Base-by-base conservation (phyloP, 2,329 filamentous ascomycete genomes). In the Neofusicoccum laricinum region DNA sequence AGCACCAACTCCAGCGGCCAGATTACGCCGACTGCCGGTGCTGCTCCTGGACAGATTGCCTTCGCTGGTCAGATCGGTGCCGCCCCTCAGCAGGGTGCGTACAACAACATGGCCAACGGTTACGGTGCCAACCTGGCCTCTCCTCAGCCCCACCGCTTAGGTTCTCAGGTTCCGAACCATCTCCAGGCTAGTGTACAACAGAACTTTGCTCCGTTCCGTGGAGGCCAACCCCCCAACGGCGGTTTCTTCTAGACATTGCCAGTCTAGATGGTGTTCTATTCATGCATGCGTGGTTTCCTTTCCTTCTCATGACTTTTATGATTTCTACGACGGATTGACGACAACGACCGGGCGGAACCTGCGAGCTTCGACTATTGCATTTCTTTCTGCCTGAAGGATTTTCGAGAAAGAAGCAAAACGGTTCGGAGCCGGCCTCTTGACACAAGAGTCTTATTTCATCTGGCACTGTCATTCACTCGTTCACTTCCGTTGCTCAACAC, bases 131-230 rank as follows among this genome's bases (percentile, higher is more conserved):
- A 51, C 36, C 25, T 66, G n/a, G 64, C 49, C 30, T 64, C 64
- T 15, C 64, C 64, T 21, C 64, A 59, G 55, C 61, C 64, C 17
- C 61, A 66, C 53, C 59, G 64, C 38, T 12, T 58, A 32, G 77
- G 77, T 66, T 71, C 76, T 5, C 72, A 73, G 21, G 67, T 74
- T 34, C 75, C 75, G 3, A 72, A 69, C 55, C 75, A 76, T 41
- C 67, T 78, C 49, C 73, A 76, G 66, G 75, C 75, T 66, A 71
- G 71, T 73, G 71, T 75, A 68, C 57, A 75, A 73, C 63, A 72
- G 78, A 59, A 48, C 55, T 45, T 51, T 8, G n/a, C 55, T 14
- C 41, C 55, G n/a, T 59, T 34, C 41, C 55, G 55, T n/a, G 55
- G 55, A 12, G 12, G 12, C 12, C 25, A 46, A 3, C 55, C 34